Evolutionary conservation across 2,329 filamentous ascomycete species (phyloP).

Genomic region (Colletotrichum zoysiae): DNA sequence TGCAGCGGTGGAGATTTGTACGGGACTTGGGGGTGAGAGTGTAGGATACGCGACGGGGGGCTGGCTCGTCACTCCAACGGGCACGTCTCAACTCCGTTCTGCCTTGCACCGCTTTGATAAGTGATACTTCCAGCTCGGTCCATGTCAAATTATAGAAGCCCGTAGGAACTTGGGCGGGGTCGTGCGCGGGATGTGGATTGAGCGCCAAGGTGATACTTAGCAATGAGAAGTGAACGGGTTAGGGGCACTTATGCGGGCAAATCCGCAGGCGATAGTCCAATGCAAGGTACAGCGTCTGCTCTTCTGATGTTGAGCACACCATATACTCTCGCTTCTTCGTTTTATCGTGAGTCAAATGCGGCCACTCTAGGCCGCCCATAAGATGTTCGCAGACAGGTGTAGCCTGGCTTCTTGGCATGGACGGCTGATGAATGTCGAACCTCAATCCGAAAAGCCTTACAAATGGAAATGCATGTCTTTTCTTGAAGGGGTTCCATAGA

Average conservation of each 20-base stretch:
- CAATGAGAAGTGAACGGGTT: background rate
- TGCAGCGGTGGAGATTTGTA: conserved; percentile 10
- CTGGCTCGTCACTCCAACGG: background rate
- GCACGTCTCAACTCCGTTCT: background rate
- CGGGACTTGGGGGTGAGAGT: background rate
- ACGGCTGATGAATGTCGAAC: background rate
- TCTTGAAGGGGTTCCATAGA: too few species aligned
- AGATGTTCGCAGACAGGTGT: background rate
- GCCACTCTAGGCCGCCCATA: background rate
- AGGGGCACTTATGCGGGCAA: background rate
- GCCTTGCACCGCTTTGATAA: background rate
- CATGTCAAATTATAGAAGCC: background rate
- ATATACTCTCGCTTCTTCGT: background rate
- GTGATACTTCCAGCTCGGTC: background rate
- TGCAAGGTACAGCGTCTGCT: background rate
- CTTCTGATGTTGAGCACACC: background rate
- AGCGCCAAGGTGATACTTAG: background rate
- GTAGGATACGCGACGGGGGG: background rate
- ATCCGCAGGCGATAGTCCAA: background rate
- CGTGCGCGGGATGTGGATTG: background rate
- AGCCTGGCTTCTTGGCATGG: background rate
- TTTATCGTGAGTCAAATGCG: background rate
- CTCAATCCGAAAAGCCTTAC: background rate
- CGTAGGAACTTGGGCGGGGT: background rate
- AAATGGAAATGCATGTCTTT: too few species aligned